Evolutionary conservation across 2,329 filamentous ascomycete species (phyloP).

Genomic region (Leptographium lundbergii): DNA sequence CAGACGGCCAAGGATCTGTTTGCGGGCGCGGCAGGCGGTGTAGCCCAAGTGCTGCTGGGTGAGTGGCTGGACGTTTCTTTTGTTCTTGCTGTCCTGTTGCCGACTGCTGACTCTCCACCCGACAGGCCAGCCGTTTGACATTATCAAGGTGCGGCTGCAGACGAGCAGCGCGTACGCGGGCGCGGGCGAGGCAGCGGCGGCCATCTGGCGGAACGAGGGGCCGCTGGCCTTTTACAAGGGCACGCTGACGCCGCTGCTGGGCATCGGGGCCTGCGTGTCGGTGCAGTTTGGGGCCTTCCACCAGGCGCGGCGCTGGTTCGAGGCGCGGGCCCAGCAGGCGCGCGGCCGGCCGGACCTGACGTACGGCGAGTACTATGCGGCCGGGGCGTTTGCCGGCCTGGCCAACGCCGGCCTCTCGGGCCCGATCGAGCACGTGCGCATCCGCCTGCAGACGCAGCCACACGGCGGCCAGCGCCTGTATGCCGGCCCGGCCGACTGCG

Average conservation of each 20-base stretch:
- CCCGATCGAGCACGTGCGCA: conserved; percentile 94
- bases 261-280: conserved; percentile 95
- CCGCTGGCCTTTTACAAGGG: conserved; percentile 95
- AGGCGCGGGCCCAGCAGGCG: conserved; percentile 49
- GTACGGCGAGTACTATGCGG: conserved; percentile 78
- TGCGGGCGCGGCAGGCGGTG: conserved; percentile 77
- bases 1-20: conserved; percentile 81
- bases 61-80: conserved; percentile 2
- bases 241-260: conserved; percentile 84
- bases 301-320: conserved; percentile 75
- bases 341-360: conserved; percentile 41
- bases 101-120: background rate
- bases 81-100: background rate
- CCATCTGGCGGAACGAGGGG: conserved; percentile 82
- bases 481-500: conserved; percentile 75
- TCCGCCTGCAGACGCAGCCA: conserved; percentile 90
- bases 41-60: conserved; percentile 92
- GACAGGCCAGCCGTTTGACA: conserved; percentile 67
- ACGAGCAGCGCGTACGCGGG: conserved; percentile 71
- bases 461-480: conserved; percentile 69
- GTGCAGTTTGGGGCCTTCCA: conserved; percentile 98
- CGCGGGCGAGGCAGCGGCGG: conserved; percentile 66
- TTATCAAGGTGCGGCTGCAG: conserved; percentile 94
- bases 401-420: conserved; percentile 80
- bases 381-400: conserved; percentile 85